These are phyloP conservation scores for Tetradesmus lagerheimii DNA, from an alignment of 139 green algal genomes.

Conservation along the genomic window DNA sequence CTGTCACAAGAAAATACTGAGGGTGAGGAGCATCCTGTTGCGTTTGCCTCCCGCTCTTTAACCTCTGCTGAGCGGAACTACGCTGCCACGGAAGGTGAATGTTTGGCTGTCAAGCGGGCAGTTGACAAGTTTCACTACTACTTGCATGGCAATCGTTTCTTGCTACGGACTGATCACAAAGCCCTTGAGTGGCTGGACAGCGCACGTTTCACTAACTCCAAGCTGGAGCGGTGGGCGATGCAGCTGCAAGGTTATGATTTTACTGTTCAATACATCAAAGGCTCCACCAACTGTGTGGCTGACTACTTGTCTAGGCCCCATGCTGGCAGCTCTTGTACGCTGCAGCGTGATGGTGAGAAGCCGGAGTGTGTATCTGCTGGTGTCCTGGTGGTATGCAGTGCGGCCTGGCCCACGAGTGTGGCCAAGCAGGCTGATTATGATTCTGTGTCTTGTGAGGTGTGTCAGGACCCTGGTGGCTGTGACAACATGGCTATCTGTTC, in stretches of 20 bases:
- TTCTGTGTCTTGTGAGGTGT: no score
- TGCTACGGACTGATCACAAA: constrained; percentile 40
- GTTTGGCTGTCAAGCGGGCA: constrained; percentile 47
- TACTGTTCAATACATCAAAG: constrained; percentile 41
- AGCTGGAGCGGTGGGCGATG: constrained; percentile 51
- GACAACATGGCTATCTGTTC: constrained; percentile 28
- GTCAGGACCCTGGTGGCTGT: not conserved
- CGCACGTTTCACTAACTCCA: constrained; percentile 46
- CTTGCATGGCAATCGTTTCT: constrained; percentile 40
- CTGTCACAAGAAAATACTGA: constrained; percentile 21
- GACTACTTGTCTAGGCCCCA: constrained; percentile 20
- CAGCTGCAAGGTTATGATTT: constrained; percentile 47
- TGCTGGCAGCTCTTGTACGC: not conserved
- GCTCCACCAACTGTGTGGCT: constrained; percentile 40
- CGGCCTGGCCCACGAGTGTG: not conserved
- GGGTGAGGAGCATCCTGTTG: constrained; percentile 32
- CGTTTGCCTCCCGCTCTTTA: constrained; percentile 24
- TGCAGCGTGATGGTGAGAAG: not conserved
- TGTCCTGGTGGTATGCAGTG: not conserved
- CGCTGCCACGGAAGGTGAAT: constrained; percentile 48
- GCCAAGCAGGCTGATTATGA: not conserved
- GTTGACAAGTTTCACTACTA: constrained; percentile 43
- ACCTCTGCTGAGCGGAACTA: constrained; percentile 44
- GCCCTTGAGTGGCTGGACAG: constrained; percentile 40
- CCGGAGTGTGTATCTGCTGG: not conserved